Evolutionary conservation across 768 basidiomycete species (phyloP).

Genomic region (Auricularia heimuer): DNA sequence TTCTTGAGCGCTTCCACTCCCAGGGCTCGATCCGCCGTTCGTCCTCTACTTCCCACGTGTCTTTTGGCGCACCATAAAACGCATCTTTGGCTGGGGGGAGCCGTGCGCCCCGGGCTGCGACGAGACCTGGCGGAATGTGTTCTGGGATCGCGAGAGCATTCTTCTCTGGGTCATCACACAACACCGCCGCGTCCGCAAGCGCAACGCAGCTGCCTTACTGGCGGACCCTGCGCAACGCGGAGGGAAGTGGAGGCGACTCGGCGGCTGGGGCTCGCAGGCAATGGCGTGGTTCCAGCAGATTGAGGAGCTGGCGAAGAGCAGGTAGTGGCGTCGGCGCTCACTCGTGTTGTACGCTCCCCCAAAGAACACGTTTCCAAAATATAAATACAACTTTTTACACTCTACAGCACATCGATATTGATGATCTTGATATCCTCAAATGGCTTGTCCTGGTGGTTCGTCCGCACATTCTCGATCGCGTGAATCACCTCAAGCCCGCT

Average conservation of each 20-base stretch:
- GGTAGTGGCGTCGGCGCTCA: background rate
- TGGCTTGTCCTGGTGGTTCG: constrained; percentile 77
- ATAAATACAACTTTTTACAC: no score
- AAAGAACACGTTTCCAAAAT: no score
- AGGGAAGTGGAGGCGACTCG: constrained; percentile 37
- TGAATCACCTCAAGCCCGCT: constrained; percentile 87
- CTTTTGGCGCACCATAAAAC: constrained; percentile 40
- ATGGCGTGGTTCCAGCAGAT: constrained; percentile 27
- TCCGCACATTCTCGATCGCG: constrained; percentile 83
- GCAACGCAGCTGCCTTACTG: constrained; percentile 20
- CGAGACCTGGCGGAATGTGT: constrained; percentile 30
- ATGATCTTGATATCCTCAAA: constrained; percentile 90
- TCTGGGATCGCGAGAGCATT: constrained; percentile 42
- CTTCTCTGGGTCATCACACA: constrained; percentile 40
- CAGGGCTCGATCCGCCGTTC: constrained; percentile 64
- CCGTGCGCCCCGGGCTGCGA: constrained; percentile 42
- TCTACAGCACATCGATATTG: constrained; percentile 34
- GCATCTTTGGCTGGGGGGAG: constrained; percentile 23
- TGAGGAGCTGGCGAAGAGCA: background rate
- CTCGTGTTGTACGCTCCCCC: no score
- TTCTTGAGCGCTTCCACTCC: background rate
- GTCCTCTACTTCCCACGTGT: constrained; percentile 51
- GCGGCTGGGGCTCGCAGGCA: constrained; percentile 40
- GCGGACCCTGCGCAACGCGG: constrained; percentile 26
- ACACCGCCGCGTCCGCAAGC: constrained; percentile 26